Evolutionary conservation across 495 filamentous ascomycete species (phyloP).

Genomic region (Entonaema liquescens): DNA sequence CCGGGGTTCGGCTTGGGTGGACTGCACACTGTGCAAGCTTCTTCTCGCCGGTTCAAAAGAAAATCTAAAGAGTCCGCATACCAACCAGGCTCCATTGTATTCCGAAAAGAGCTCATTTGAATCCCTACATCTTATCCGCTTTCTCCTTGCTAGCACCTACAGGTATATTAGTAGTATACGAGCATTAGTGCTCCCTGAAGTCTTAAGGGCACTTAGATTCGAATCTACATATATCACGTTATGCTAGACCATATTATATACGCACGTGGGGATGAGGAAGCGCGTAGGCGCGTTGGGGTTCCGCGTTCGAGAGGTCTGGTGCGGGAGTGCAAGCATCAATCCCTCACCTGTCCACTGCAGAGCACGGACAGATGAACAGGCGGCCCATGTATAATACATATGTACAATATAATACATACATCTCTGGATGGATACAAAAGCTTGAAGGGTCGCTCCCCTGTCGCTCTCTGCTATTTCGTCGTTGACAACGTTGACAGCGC

Average conservation of each 20-base stretch:
- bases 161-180: neutral
- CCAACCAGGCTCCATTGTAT: slow-evolving; percentile 14
- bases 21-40: slow-evolving; percentile 31
- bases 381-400: slow-evolving; percentile 12
- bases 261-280: slow-evolving; percentile 31
- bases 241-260: slow-evolving; percentile 13
- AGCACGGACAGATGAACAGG: slow-evolving; percentile 36
- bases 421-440: slow-evolving; percentile 38
- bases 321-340: slow-evolving; percentile 38
- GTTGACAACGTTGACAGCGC: slow-evolving; percentile 36
- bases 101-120: slow-evolving; percentile 1
- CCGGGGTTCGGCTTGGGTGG: slow-evolving; percentile 9
- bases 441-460: slow-evolving; percentile 40
- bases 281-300: slow-evolving; percentile 34
- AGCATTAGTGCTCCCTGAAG: neutral
- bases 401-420: slow-evolving; percentile 29
- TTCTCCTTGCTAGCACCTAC: slow-evolving; percentile 9
- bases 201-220: neutral
- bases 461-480: slow-evolving; percentile 30
- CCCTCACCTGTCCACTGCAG: slow-evolving; percentile 29
- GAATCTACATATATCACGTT: slow-evolving; percentile 9
- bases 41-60: slow-evolving; percentile 20
- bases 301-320: slow-evolving; percentile 28
- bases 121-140: neutral
- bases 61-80: slow-evolving; percentile 3